Base-by-base conservation (phyloP, 179 eudicot species). In the Monotropa hypopitys region DNA sequence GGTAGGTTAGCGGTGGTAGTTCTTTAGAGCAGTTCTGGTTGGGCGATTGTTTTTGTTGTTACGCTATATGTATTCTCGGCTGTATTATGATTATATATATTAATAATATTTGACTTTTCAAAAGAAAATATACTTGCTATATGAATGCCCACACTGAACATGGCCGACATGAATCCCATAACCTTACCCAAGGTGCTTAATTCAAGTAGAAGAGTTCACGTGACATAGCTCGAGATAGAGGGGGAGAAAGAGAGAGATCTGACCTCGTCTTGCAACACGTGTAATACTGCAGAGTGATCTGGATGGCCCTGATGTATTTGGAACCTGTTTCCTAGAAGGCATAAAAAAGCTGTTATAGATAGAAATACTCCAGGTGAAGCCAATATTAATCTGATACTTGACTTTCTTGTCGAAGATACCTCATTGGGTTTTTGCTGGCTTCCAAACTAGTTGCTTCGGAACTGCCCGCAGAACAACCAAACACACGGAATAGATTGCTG, bases 401-500 rank as follows among this genome's bases (percentile, higher is more conserved):
- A 28, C 30, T 51, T 51, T 70, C 28, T 78, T 30, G 72, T 61
- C 2, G 65, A 43, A 35, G 18, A 51, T 85, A 90, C 94, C 92
- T 90, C 88, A 83, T 88, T 5, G 94, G 94, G 63, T 88, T 90
- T 82, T 86, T 90, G 87, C 92, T 87, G 76, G 94, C 94, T 83
- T 90, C 94, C 74, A 90, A 82, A 13, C 90, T 88, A 43, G 88
- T 79, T 35, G 87, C 89, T 83, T 90, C 94, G 8, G 85, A 71
- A 74, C 88, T 90, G 40, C 86, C 90, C 53, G 86, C 54, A 38
- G 81, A 84, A 81, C 86, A 74, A 50, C 90, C 88, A 80, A 88
- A 90, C 79, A 90, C 90, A 28, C 92, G 92, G 80, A 89, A 89
- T 21, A 84, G 84, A 83, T 86, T 90, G 91, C 94, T 90, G 86